Evolutionary conservation across 768 basidiomycete genomes (phyloP).

Genomic region (Kwoniella pini): DNA sequence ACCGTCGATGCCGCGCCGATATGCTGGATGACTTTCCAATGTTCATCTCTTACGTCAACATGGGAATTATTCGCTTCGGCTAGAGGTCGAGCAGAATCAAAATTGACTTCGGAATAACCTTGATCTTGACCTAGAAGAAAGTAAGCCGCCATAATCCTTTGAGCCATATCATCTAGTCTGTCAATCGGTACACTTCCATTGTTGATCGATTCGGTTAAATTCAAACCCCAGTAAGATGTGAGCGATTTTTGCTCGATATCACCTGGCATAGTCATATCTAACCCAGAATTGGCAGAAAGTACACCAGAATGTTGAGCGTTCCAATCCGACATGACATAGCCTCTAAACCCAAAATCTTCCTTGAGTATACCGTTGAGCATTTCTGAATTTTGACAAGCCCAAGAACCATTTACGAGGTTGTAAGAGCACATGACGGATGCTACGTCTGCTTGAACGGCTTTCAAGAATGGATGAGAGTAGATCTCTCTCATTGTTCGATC

Average conservation of each 20-base stretch:
- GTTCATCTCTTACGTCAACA: constrained; percentile 66
- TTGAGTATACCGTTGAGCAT: constrained; percentile 54
- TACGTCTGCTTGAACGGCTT: constrained; percentile 67
- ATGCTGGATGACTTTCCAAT: constrained; percentile 67
- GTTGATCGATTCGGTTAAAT: constrained; percentile 67
- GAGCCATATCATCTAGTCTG: constrained; percentile 65
- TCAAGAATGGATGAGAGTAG: constrained; percentile 56
- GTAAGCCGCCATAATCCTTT: constrained; percentile 64
- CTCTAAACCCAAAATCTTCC: constrained; percentile 55
- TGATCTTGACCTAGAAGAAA: constrained; percentile 53
- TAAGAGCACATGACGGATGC: constrained; percentile 60
- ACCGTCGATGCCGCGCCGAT: constrained; percentile 74
- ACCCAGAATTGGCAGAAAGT: constrained; percentile 36
- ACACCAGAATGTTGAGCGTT: constrained; percentile 48
- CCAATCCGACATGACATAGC: constrained; percentile 54
- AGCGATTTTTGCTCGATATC: constrained; percentile 47
- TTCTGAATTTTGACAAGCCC: constrained; percentile 53
- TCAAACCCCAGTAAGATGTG: constrained; percentile 64
- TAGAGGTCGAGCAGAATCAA: constrained; percentile 59
- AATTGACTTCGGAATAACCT: constrained; percentile 68
- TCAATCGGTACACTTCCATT: constrained; percentile 68
- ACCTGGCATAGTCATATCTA: constrained; percentile 57
- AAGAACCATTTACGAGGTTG: constrained; percentile 54
- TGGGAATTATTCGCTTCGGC: constrained; percentile 49
- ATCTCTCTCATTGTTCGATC: constrained; percentile 66